Base-by-base conservation (phyloP, 2,329 filamentous ascomycete genomes). In the Aschersonia sp. region DNA sequence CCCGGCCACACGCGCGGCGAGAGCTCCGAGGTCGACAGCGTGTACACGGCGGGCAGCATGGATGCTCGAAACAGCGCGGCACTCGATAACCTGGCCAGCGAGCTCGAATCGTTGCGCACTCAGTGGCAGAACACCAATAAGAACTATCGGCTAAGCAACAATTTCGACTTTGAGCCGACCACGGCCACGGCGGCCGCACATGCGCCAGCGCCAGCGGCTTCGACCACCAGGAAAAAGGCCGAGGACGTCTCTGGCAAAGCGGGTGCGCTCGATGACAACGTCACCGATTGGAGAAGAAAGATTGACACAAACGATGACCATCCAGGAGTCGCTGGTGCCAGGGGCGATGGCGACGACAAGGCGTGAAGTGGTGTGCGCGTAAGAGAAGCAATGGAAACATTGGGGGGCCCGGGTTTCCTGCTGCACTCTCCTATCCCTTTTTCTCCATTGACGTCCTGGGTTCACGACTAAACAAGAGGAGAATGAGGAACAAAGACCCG, bases 111-210 rank as follows among this genome's bases (percentile, higher is more conserved):
- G 9, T 73, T 98, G 45, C 80, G 91, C 47, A 86, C 74, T 47
- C 89, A 96, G 58, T 98, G 92, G 92, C 89, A 97, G 67, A 87
- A 84, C 40, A 95, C 89, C 9, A 96, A 91, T 68, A 92, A 94
- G 65, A 94, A 87, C 58, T 96, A 97, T 64, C 84, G 92, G 30
- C 70, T 96, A 43, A 94, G 87, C 65, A 89, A 84, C 59, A 81
- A 85, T 46, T 94, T 94, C 57, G 89, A 96, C 61, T 89, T 94
- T 56, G 89, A 95, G 20, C 38, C 49, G 49, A 54, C 61, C 29
- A 70, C 56, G 5, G 56, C 65, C 31, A 20, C 20, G 20, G 20
- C 20, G 20, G 20, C 20, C 20, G 20, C 20, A 20, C 20, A 20
- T 20, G 20, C 20, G 20, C 20, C 20, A 20, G 20, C 20, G 20